Evolutionary conservation across 2,329 filamentous ascomycete species (phyloP).

Genomic region (Periconia sp.): DNA sequence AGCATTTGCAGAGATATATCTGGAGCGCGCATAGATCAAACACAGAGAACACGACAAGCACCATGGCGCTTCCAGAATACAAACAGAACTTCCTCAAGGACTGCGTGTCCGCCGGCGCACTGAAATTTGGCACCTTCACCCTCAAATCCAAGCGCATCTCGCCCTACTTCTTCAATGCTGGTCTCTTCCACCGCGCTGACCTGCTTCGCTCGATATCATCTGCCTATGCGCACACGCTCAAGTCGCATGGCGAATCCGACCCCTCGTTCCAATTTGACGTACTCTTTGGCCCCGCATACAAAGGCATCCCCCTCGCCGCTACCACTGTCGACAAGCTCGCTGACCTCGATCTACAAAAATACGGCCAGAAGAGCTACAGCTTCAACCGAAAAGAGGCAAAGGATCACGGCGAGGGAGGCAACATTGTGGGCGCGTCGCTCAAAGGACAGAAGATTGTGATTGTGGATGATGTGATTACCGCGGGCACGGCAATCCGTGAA

Average conservation of each 20-base stretch:
- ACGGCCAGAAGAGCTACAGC: constrained; percentile 73
- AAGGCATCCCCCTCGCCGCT: constrained; percentile 89
- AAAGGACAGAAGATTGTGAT: constrained; percentile 85
- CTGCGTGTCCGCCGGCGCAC: constrained; percentile 67
- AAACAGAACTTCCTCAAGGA: constrained; percentile 74
- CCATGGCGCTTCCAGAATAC: constrained; percentile 36
- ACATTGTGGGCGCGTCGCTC: constrained; percentile 83
- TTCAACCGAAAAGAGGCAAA: constrained; percentile 98
- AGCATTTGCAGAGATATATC: no score
- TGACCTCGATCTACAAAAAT: constrained; percentile 66
- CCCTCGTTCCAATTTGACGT: constrained; percentile 70
- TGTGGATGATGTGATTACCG: constrained; percentile 95
- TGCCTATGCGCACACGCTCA: constrained; percentile 72
- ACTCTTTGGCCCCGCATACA: constrained; percentile 93
- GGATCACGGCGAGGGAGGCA: constrained; percentile 91
- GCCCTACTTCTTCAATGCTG: constrained; percentile 98
- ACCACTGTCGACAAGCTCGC: constrained; percentile 75
- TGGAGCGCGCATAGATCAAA: no score
- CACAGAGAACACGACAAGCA: background rate
- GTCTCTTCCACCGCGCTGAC: constrained; percentile 80
- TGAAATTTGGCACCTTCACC: constrained; percentile 81
- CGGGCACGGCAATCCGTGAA: constrained; percentile 90
- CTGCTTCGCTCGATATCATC: constrained; percentile 76
- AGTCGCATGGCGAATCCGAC: constrained; percentile 46
- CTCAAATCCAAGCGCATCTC: constrained; percentile 90